Base-by-base conservation (phyloP, 495 filamentous ascomycete species). In the Trichoderma parareesei region DNA sequence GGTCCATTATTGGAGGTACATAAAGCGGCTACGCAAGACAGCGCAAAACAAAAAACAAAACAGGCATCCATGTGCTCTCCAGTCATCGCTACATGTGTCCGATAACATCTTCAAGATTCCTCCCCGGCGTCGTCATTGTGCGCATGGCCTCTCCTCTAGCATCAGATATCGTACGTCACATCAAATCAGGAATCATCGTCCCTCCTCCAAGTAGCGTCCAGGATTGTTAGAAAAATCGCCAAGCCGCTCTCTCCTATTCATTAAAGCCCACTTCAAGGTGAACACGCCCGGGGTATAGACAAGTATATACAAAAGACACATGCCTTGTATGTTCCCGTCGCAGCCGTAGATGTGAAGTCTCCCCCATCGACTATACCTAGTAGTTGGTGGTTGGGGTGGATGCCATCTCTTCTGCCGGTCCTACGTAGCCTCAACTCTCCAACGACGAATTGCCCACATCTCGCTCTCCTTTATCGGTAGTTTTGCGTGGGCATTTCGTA, bases 401-500 rank as follows among this genome's bases (percentile, higher is more conserved):
- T 41, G 40, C 40, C 40, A 41, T 41, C 40, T 11, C 40, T 41
- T 41, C 27, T 41, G 18, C 18, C 46, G 46, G 46, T 18, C 46
- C 46, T 9, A 18, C 20, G 16, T 49, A 49, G n/a, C n/a, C 38
- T 13, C 16, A 60, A 20, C 27, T 8, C 57, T 2, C 33, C 11
- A 14, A 11, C 33, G 8, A 60, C 18, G 33, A 27, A 27, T 20
- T n/a, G 9, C 6, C 11, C 13, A 18, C 11, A 4, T 40, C 38
- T 60, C 18, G 13, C 16, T 41, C 8, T 49, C 16, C 41, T 49
- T 38, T 43, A 65, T 14, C 43, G 64, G 64, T 65, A 65, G 14
- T 33, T 35, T 33, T 65, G 55, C 10, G 64, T 38, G 33, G 64
- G 64, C 64, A 65, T 65, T 59, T 65, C 64, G 33, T 65, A 65